Base-by-base conservation (phyloP, 257 asterid genomes). In the Solanum tacnaense region DNA sequence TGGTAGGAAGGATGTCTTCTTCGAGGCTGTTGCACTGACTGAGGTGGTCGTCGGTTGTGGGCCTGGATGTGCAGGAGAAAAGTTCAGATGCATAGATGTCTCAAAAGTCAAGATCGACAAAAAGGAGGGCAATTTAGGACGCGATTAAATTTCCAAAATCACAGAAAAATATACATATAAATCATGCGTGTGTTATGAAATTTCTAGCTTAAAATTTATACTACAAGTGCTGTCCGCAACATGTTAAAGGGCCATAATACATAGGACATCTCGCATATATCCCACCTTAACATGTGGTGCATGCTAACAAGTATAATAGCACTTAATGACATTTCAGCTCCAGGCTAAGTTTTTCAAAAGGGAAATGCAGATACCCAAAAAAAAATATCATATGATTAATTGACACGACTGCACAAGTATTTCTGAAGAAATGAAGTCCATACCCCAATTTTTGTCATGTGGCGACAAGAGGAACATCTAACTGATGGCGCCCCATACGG, bases 391-490 rank as follows among this genome's bases (percentile, higher is more conserved):
- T 27, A 68, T 82, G 86, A 39, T 11, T 29, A 76, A 71, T 36
- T 23, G 68, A 44, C 68, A 68, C 6, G n/a, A 36, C 41, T 38
- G 31, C 41, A 16, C 36, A 85, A 38, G 78, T 16, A 36, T 71
- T 74, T 18, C 52, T 18, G 52, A 84, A 89, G 84, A 88, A n/a
- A 68, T 76, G 88, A 87, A 76, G 74, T 34, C 85, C 93, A 11
- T 94, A 97, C 99, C 75, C 96, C 96, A 82, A 97, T 94, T 90
- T 94, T 94, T 0, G 99, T 96, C 83, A 96, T 92, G 56, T 87
- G 88, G 82, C 88, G 94, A 90, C 99, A 97, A 85, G 98, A 91
- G 86, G 96, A 88, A 88, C 99, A 97, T 84, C 90, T 91, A 78
- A 97, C 99, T 5, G 96, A 93, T 23, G 94, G 95, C 67, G 98